phyloP scores from a whole-genome alignment of 169 alveolate species.

The Plasmodium falciparum region DNA sequence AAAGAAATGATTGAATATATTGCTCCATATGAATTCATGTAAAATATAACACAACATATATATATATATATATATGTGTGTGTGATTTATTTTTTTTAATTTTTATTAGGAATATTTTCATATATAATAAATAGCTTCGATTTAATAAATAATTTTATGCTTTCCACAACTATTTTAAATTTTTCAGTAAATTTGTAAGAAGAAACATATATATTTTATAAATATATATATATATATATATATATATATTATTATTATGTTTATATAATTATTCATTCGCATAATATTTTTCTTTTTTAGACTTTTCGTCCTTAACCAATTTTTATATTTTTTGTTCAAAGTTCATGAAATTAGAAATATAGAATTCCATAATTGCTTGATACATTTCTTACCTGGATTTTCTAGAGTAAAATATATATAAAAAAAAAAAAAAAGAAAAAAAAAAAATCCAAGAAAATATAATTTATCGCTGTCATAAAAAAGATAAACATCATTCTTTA shows the following conservation, averaged over 20 bases:
- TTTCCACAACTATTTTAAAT: slow-evolving; percentile 35
- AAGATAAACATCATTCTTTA: too few species aligned
- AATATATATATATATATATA: neutral
- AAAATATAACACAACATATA: neutral
- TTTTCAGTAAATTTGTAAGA: slow-evolving; percentile 58
- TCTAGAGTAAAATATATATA: slow-evolving; percentile 17
- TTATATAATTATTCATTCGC: neutral
- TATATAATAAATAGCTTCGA: slow-evolving; percentile 20
- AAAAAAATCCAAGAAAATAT: neutral
- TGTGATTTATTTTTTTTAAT: neutral
- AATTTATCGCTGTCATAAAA: too few species aligned
- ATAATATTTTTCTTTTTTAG: neutral
- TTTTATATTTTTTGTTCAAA: slow-evolving; percentile 32
- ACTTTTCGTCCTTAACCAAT: slow-evolving; percentile 30
- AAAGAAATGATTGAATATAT: neutral
- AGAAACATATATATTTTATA: neutral
- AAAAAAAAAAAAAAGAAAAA: neutral
- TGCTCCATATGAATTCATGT: neutral
- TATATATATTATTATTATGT: neutral
- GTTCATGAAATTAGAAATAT: slow-evolving; percentile 36
- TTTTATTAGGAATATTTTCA: slow-evolving; percentile 53
- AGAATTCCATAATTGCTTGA: slow-evolving; percentile 17
- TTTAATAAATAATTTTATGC: slow-evolving; percentile 11
- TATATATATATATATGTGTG: too few species aligned
- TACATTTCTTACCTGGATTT: slow-evolving; percentile 62